Conservation (phyloP, 257 asterid genomes). For the Przewalskia tangutica region DNA sequence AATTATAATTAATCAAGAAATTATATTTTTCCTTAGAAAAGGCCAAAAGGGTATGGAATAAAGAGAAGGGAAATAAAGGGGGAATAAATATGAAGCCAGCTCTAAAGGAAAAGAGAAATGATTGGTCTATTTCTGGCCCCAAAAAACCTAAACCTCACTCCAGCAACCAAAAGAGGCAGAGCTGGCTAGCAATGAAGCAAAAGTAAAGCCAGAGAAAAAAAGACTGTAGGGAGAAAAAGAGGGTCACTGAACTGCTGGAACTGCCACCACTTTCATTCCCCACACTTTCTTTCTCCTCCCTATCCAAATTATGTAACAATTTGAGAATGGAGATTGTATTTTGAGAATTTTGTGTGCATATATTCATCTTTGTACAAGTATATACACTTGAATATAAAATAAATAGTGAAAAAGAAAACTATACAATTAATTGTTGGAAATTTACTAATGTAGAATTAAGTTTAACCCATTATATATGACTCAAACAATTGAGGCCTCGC, state of each 20-base stretch:
- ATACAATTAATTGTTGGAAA: too few relatives aligned
- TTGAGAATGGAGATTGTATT: too few relatives aligned
- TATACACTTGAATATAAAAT: too few relatives aligned
- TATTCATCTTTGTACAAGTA: too few relatives aligned
- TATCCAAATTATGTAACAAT: too few relatives aligned
- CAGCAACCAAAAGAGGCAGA: conserved; percentile 7
- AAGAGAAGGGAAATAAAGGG: not conserved
- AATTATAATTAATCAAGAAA: not conserved
- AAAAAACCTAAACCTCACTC: conserved; percentile 12
- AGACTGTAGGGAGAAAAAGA: not conserved
- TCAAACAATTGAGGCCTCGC: too few relatives aligned
- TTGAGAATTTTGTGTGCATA: too few relatives aligned
- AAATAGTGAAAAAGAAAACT: too few relatives aligned
- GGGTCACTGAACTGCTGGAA: conserved; percentile 13
- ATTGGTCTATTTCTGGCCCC: conserved; percentile 19
- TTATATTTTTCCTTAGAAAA: not conserved
- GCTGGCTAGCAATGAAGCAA: conserved; percentile 9
- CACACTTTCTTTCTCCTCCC: not conserved
- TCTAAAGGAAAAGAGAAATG: conserved; percentile 17
- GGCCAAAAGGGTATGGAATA: not conserved
- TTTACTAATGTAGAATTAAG: too few relatives aligned
- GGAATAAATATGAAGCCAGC: conserved; percentile 13
- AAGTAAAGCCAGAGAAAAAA: conserved; percentile 5
- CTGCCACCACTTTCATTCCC: not conserved
- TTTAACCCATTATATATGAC: too few relatives aligned